Percentiles rank a stretch among this genome's conserved stretches.
These are phyloP conservation scores for Pelomyxa schiedti DNA, from an alignment of 78 protist species.

Conservation along the genomic window DNA sequence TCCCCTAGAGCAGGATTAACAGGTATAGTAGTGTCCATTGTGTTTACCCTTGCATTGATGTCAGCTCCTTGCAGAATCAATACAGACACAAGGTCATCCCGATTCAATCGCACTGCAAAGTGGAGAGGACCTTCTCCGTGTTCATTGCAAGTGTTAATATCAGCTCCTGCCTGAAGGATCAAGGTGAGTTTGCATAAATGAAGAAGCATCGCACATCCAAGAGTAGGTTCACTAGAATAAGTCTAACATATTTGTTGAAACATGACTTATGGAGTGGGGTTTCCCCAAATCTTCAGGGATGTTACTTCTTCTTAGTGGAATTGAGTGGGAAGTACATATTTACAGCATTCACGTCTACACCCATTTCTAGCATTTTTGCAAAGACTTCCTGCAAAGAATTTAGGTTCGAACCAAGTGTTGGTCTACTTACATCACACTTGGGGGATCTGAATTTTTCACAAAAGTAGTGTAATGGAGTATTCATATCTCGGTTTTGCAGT, in stretches of 20 bases:
- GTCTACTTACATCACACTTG: too few species aligned
- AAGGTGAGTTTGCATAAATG: too few species aligned
- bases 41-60: too few species aligned
- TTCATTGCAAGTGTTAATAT: conserved; percentile 19
- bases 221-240: conserved; percentile 29
- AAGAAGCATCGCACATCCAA: too few species aligned
- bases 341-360: conserved; percentile 55
- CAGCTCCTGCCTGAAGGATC: conserved; percentile 33
- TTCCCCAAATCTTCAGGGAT: too few species aligned
- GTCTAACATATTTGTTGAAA: conserved; percentile 34
- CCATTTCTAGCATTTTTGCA: too few species aligned
- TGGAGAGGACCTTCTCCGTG: conserved; percentile 43
- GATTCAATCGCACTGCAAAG: conserved; percentile 47
- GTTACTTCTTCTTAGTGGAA: too few species aligned
- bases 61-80: conserved; percentile 41
- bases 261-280: conserved; percentile 52
- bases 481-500: conserved; percentile 36
- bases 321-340: too few species aligned
- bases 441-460: conserved; percentile 45
- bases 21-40: too few species aligned
- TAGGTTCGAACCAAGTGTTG: too few species aligned
- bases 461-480: conserved; percentile 53
- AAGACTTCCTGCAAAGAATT: too few species aligned
- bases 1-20: too few species aligned
- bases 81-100: conserved; percentile 34